Base-by-base conservation (phyloP, 2,329 filamentous ascomycete species). In the Colletotrichum phormii region DNA sequence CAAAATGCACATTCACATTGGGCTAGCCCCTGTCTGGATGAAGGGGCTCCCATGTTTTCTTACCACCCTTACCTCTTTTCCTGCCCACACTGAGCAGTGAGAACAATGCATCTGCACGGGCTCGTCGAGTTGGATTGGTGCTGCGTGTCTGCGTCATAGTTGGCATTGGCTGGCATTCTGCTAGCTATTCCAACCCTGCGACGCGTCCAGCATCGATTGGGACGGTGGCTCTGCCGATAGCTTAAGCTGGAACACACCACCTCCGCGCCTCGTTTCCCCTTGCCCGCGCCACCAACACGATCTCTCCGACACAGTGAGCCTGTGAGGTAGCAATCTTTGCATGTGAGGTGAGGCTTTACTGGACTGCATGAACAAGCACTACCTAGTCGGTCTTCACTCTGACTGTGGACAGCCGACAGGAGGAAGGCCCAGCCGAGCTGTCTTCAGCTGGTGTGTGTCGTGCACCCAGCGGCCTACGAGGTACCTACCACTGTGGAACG, bases 81-180 rank as follows among this genome's bases (percentile, higher is more conserved):
- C 15, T 49, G 42, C 8, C 22, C 18, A n/a, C 42, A 49, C 42
- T 22, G 26, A 29, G 26, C 37, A 18, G 5, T 18, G 6, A 49
- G 7, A 18, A 49, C 42, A 49, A n/a, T 49, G 42, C 42, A 11
- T 18, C 22, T 49, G 42, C 6, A n/a, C 0, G 59, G 15, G n/a
- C n/a, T 55, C 35, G 37, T 67, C 55, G 57, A 49, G 42, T 37
- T 31, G 69, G 54, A 54, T 64, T 71, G 66, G 60, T 55, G 49
- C 66, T 72, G 66, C 46, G 58, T 42, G 51, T 22, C 35, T 70
- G 71, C 71, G 71, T 72, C 71, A 72, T 71, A 61, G 58, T 24
- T 42, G 13, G 8, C 37, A 26, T 37, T 37, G 55, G 22, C n/a
- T 22, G 53, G 59, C 26, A 31, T 12, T 60, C 33, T 57, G 24